Percentiles rank a stretch among this genome's conserved stretches.
These are phyloP conservation scores for Aspergillus funiculosus DNA, from an alignment of 495 filamentous ascomycete species.

Conservation along the genomic window DNA sequence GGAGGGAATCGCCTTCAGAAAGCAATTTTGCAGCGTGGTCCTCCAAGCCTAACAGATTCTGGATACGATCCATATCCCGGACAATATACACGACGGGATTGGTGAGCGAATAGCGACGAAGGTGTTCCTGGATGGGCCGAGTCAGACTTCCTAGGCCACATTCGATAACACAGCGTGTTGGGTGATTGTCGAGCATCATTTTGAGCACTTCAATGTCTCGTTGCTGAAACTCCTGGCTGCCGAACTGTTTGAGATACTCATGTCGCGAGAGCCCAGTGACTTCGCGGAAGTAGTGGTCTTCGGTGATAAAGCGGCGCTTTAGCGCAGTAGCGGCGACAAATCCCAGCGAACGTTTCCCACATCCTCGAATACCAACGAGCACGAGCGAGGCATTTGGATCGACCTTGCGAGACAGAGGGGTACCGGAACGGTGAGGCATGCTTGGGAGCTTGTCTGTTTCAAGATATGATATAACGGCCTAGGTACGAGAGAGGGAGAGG, in stretches of 20 bases:
- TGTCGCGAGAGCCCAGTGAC: constrained; percentile 59
- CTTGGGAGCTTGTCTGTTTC: too few relatives aligned
- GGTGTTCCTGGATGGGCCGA: constrained; percentile 50
- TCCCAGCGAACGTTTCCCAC: constrained; percentile 71
- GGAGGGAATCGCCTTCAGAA: constrained; percentile 46
- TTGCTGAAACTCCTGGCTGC: constrained; percentile 59
- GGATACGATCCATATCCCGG: constrained; percentile 61
- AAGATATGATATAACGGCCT: too few relatives aligned
- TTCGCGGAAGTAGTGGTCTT: constrained; percentile 70
- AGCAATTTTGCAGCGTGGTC: constrained; percentile 50
- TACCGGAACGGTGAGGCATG: constrained; percentile 40
- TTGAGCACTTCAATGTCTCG: constrained; percentile 62
- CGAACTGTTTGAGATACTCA: constrained; percentile 57
- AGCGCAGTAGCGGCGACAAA: constrained; percentile 74
- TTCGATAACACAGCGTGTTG: constrained; percentile 63
- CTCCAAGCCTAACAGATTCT: constrained; percentile 54
- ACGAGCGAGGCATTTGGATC: constrained; percentile 65
- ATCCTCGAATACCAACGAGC: constrained; percentile 68
- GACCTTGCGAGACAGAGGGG: constrained; percentile 49
- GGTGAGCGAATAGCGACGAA: constrained; percentile 52
- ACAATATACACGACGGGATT: constrained; percentile 72
- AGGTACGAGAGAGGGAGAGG: too few relatives aligned
- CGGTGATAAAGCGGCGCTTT: constrained; percentile 66
- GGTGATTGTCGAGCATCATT: constrained; percentile 59
- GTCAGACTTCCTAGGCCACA: constrained; percentile 58